Percentiles rank a stretch among this genome's conserved stretches.
These are phyloP conservation scores for Pythium aquatile DNA, from an alignment of 352 stramenopile species.

Conservation along the genomic window DNA sequence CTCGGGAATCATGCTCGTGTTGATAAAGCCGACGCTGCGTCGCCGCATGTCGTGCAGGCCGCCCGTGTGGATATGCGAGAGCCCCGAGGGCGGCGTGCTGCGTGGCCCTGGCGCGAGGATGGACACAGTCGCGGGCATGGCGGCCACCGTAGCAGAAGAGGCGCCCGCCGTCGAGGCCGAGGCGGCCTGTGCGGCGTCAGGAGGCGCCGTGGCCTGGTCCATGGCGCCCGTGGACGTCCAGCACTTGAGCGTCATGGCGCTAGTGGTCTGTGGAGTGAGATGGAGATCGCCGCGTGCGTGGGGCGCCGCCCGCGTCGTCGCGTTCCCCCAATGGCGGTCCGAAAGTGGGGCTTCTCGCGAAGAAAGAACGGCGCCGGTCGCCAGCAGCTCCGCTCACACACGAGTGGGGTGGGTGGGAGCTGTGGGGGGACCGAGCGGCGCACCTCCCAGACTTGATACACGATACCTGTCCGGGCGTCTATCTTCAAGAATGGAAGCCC, in stretches of 20 bases:
- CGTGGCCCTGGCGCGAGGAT: slow-evolving; percentile 9
- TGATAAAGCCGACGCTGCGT: slow-evolving; percentile 29
- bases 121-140: slow-evolving; percentile 8
- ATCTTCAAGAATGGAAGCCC: slow-evolving; percentile 34
- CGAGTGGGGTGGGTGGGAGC: slow-evolving; percentile 7
- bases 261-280: neutral
- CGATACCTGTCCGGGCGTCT: slow-evolving; percentile 13
- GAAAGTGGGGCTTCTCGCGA: slow-evolving; percentile 27
- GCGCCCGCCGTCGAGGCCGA: neutral
- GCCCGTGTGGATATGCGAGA: neutral
- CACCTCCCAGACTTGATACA: slow-evolving; percentile 20
- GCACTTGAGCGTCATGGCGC: slow-evolving; percentile 61
- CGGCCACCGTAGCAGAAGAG: neutral
- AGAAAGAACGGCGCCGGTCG: slow-evolving; percentile 26
- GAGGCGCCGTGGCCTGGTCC: slow-evolving; percentile 26
- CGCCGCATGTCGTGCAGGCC: slow-evolving; percentile 23
- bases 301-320: slow-evolving; percentile 6
- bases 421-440: neutral
- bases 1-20: slow-evolving; percentile 14
- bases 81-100: neutral
- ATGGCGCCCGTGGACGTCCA: slow-evolving; percentile 39
- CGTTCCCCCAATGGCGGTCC: slow-evolving; percentile 19
- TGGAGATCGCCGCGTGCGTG: slow-evolving; percentile 1
- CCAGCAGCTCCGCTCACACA: slow-evolving; percentile 4
- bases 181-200: slow-evolving; percentile 4